phyloP scores from a whole-genome alignment of 2,329 filamentous ascomycete genomes.

The Epichloe festucae region DNA sequence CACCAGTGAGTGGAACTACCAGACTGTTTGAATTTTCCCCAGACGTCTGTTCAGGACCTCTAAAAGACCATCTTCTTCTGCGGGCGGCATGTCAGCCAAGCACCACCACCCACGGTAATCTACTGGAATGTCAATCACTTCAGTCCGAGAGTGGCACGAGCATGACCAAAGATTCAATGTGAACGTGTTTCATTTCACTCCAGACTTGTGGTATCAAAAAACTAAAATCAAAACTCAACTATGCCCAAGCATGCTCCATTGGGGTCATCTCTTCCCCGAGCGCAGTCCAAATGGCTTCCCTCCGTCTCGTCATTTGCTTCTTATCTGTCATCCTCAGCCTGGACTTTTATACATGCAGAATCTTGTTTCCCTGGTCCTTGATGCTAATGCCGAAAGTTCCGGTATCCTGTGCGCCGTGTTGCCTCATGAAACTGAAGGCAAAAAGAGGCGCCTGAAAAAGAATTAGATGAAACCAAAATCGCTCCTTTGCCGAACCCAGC shows the following conservation, averaged over 20 bases:
- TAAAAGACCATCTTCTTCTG: no score
- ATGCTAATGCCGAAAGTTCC: slow-evolving; percentile 1
- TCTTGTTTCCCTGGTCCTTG: slow-evolving; percentile 1
- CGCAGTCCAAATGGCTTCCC: neutral
- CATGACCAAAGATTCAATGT: neutral
- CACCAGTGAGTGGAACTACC: no score
- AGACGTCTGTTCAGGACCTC: no score
- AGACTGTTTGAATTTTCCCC: no score
- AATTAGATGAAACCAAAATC: neutral
- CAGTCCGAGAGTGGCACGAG: neutral
- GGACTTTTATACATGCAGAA: neutral
- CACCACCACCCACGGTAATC: no score
- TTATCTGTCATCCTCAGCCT: neutral
- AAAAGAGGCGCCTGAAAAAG: neutral
- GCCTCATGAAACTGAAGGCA: neutral
- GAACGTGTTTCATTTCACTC: neutral
- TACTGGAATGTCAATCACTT: neutral
- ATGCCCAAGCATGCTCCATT: neutral
- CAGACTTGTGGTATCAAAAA: slow-evolving; percentile 4
- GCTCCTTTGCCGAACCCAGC: slow-evolving; percentile 2
- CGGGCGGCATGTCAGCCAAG: no score
- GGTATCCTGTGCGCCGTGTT: slow-evolving; percentile 3
- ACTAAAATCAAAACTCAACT: neutral
- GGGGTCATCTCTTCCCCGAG: neutral
- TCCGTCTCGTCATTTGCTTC: neutral